Base-by-base conservation (phyloP, 2,329 filamentous ascomycete species). In the Bipolaris victoriae region DNA sequence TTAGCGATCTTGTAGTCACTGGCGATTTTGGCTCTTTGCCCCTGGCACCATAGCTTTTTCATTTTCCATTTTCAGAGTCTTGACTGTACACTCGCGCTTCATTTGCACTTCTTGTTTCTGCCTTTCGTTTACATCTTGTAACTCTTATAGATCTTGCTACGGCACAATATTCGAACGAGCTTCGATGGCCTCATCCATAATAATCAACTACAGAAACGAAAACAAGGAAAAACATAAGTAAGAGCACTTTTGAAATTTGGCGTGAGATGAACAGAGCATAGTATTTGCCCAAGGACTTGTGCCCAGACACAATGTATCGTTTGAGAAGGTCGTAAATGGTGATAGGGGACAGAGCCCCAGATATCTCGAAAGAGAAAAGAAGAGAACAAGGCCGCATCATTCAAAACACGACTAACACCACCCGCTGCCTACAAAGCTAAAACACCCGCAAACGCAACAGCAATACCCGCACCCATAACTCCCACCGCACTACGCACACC, bases 391-490 rank as follows among this genome's bases (percentile, higher is more conserved):
- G n/a, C 26, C n/a, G 5, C 29, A 31, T 45, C 29, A n/a, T 31
- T 7, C 3, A n/a, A 45, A 45, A 45, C 7, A 18, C 15, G 2
- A 18, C 41, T 18, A 46, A 20, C 16, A n/a, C 5, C 5, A 11
- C 3, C 44, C 10, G 20, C 13, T 13, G 24, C 20, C 15, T 64
- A 69, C 62, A 69, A 59, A n/a, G 61, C 66, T 56, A 66, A 49
- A 11, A 66, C 65, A 44, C 66, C 65, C 16, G 60, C 58, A 49
- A 69, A 59, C n/a, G 57, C 65, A 9, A 64, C 66, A 7, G 64
- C 65, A 52, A 63, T 48, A 26, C 58, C 66, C 2, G 55, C 64
- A 18, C 65, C 65, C 31, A 66, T 26, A 3, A 57, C 58, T 3
- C 52, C 51, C 10, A 66, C 59, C 0, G 55, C 49, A n/a, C 49